Evolutionary conservation across 768 basidiomycete genomes (phyloP).

Genomic region (Tephrocybe rancida): DNA sequence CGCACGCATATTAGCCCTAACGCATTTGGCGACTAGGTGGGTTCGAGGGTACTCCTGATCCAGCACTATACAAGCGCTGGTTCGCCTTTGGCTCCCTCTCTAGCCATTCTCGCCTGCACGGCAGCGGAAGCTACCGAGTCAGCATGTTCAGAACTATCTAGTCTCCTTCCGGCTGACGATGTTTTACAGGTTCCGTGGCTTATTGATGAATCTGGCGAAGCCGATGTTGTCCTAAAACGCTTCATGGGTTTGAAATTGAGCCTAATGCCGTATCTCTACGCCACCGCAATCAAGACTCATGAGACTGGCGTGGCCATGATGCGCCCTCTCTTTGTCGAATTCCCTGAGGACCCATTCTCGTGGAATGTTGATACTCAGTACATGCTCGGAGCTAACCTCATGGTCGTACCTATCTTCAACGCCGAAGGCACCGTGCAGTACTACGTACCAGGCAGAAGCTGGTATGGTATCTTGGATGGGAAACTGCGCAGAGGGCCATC

Average conservation of each 20-base stretch:
- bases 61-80: conserved; percentile 47
- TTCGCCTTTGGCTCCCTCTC: conserved; percentile 40
- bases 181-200: conserved; percentile 41
- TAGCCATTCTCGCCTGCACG: conserved; percentile 48
- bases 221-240: conserved; percentile 36
- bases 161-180: background rate
- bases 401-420: conserved; percentile 33
- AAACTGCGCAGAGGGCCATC: conserved; percentile 27
- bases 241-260: conserved; percentile 44
- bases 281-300: conserved; percentile 31
- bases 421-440: conserved; percentile 27
- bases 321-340: conserved; percentile 36
- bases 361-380: conserved; percentile 36
- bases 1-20: background rate
- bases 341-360: conserved; percentile 29
- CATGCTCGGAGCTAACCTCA: conserved; percentile 31
- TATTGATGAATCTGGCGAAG: conserved; percentile 38
- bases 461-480: conserved; percentile 31
- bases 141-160: background rate
- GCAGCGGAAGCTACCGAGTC: conserved; percentile 48
- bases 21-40: conserved; percentile 15
- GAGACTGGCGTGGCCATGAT: conserved; percentile 33
- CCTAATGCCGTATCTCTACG: conserved; percentile 47
- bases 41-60: conserved; percentile 38
- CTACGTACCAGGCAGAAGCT: conserved; percentile 32